Percentiles rank a stretch among this genome's conserved stretches.
phyloP scores from a whole-genome alignment of 2,329 filamentous ascomycete species.

The Pleoardoris graminearum region DNA sequence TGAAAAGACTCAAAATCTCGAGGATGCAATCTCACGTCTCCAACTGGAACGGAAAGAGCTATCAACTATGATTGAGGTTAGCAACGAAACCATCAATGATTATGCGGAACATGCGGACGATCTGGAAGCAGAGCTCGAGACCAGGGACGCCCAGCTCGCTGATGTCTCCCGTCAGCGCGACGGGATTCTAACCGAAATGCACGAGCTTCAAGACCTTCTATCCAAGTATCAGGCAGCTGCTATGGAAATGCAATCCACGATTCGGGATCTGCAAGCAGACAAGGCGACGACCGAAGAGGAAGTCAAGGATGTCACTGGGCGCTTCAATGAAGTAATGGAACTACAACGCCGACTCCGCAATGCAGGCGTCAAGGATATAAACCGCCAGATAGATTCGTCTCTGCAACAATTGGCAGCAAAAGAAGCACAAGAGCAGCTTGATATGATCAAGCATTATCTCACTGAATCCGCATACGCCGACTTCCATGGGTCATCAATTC shows the following conservation, averaged over 20 bases:
- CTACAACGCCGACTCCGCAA: constrained; percentile 92
- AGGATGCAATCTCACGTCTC: constrained; percentile 81
- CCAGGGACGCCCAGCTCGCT: constrained; percentile 80
- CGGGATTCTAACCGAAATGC: constrained; percentile 77
- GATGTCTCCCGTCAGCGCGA: constrained; percentile 74
- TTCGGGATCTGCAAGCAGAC: constrained; percentile 50
- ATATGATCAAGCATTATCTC: constrained; percentile 86
- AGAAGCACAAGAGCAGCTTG: constrained; percentile 83
- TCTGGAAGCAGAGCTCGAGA: constrained; percentile 89
- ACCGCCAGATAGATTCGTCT: constrained; percentile 92
- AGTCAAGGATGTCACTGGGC: constrained; percentile 84
- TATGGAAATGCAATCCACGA: constrained; percentile 54
- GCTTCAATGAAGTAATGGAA: constrained; percentile 93
- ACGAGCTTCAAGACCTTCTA: constrained; percentile 89
- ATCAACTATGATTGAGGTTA: constrained; percentile 86
- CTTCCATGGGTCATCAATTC: constrained; percentile 80
- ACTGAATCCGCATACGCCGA: constrained; percentile 68
- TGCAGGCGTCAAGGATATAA: constrained; percentile 86
- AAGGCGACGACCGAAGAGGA: constrained; percentile 92
- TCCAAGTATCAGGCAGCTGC: constrained; percentile 88
- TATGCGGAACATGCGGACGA: constrained; percentile 93
- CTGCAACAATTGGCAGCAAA: constrained; percentile 83
- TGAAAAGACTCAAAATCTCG: constrained; percentile 81
- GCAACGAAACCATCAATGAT: constrained; percentile 91
- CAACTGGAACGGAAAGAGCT: constrained; percentile 82